These are phyloP conservation scores for Phytophthora melonis DNA, from an alignment of 352 stramenopile genomes.

Conservation along the genomic window DNA sequence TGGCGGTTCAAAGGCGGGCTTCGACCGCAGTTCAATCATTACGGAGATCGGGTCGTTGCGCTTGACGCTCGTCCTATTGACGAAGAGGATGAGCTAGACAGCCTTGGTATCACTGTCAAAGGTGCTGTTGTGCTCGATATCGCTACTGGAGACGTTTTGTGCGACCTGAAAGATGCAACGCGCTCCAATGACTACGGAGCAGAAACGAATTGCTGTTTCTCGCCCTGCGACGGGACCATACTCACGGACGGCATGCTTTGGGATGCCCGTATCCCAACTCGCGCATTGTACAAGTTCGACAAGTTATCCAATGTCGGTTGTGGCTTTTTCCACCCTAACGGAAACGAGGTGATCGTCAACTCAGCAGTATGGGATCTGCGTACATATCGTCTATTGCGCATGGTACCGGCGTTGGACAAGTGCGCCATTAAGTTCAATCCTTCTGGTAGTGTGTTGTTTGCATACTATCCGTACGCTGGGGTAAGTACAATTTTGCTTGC, in stretches of 20 bases:
- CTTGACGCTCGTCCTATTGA: conserved; percentile 59
- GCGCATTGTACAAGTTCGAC: conserved; percentile 90
- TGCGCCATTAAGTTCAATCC: conserved; percentile 82
- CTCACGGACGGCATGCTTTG: conserved; percentile 86
- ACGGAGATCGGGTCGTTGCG: conserved; percentile 76
- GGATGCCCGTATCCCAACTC: conserved; percentile 75
- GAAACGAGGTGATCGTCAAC: conserved; percentile 92
- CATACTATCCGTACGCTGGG: conserved; percentile 80
- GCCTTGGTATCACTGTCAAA: conserved; percentile 36
- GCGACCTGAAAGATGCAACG: conserved; percentile 66
- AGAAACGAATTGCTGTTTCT: conserved; percentile 86
- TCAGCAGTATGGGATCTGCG: conserved; percentile 91
- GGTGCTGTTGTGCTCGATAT: conserved; percentile 78
- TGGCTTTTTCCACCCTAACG: conserved; percentile 87
- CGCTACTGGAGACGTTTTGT: conserved; percentile 67
- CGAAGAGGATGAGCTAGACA: conserved; percentile 46
- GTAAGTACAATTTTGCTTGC: conserved; percentile 40
- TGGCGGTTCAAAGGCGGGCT: conserved; percentile 74
- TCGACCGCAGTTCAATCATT: conserved; percentile 81
- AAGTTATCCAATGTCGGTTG: conserved; percentile 88
- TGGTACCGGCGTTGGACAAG: conserved; percentile 90
- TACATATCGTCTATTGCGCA: conserved; percentile 84
- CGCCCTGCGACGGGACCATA: conserved; percentile 74
- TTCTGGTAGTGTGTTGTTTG: conserved; percentile 79
- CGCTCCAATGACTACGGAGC: conserved; percentile 80